Conservation (phyloP, 306 rosid genomes). For the Hippophae gyantsensis region DNA sequence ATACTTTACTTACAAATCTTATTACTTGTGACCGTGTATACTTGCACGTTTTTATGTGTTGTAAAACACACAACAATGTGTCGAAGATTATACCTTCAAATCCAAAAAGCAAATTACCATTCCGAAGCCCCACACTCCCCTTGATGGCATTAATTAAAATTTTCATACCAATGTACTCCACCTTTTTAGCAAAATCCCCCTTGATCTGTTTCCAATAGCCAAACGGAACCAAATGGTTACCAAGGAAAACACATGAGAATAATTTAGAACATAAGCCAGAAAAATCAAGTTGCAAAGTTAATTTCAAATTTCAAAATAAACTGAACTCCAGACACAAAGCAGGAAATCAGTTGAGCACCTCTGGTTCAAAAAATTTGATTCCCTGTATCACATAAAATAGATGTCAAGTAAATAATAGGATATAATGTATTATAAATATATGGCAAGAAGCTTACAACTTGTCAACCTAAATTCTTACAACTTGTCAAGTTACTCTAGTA, state of each 20-base stretch:
- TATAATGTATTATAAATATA: constrained; percentile 9
- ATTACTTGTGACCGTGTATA: too few species aligned
- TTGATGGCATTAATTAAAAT: constrained; percentile 78
- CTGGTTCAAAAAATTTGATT: constrained; percentile 93
- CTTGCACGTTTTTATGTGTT: too few species aligned
- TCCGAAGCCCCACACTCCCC: constrained; percentile 59
- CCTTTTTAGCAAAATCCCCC: constrained; percentile 92
- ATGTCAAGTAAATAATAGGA: constrained; percentile 12
- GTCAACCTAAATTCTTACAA: too few species aligned
- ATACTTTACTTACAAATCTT: too few species aligned
- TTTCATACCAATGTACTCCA: constrained; percentile 78
- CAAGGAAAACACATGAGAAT: constrained; percentile 1
- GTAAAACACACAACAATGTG: too few species aligned
- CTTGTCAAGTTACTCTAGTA: too few species aligned
- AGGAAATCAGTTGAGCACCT: constrained; percentile 50
- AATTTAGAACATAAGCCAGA: constrained; percentile 6
- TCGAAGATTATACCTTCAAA: constrained; percentile 54
- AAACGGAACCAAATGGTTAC: constrained; percentile 3
- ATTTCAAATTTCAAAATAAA: constrained; percentile 14
- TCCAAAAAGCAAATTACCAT: constrained; percentile 65
- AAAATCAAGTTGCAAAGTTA: constrained; percentile 21
- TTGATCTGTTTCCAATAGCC: constrained; percentile 58
- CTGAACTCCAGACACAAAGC: constrained; percentile 21
- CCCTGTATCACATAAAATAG: constrained; percentile 55
- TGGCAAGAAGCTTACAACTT: constrained; percentile 11